phyloP scores from a whole-genome alignment of 768 basidiomycete genomes.

The Sutorius australiensis region DNA sequence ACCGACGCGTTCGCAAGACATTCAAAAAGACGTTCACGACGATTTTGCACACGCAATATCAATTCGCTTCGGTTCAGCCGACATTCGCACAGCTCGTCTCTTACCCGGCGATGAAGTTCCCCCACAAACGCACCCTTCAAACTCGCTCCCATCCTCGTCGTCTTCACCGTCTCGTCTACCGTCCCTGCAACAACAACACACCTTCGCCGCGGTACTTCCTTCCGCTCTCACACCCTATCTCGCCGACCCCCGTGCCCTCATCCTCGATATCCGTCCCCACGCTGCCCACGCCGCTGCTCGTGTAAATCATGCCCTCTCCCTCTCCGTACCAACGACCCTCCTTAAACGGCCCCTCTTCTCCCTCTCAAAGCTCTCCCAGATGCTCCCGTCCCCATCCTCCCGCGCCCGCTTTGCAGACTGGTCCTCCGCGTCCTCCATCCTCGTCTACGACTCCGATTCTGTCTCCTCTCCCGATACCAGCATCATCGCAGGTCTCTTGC shows the following conservation, averaged over 20 bases:
- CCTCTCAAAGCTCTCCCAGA: conserved; percentile 67
- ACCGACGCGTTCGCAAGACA: no score
- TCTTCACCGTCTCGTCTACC: not conserved
- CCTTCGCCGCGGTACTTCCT: conserved; percentile 27
- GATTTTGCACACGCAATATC: conserved; percentile 56
- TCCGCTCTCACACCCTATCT: conserved; percentile 31
- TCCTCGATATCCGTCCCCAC: conserved; percentile 88
- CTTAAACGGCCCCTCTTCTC: conserved; percentile 89
- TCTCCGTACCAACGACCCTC: conserved; percentile 91
- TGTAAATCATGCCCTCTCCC: conserved; percentile 66
- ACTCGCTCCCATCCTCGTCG: not conserved
- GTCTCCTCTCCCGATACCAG: conserved; percentile 52
- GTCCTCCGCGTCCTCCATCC: conserved; percentile 55
- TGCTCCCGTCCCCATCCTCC: conserved; percentile 65
- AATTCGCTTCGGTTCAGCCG: conserved; percentile 39
- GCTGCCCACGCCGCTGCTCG: conserved; percentile 66
- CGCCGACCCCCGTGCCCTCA: conserved; percentile 43
- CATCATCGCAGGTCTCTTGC: conserved; percentile 68
- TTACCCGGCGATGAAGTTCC: conserved; percentile 21
- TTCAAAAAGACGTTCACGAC: conserved; percentile 27
- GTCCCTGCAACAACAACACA: conserved; percentile 3
- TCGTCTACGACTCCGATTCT: conserved; percentile 87
- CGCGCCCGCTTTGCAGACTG: conserved; percentile 60
- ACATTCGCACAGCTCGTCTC: conserved; percentile 38
- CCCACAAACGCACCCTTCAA: conserved; percentile 18